phyloP scores from a whole-genome alignment of 768 basidiomycete genomes.

The Infundibulicybe gibba region DNA sequence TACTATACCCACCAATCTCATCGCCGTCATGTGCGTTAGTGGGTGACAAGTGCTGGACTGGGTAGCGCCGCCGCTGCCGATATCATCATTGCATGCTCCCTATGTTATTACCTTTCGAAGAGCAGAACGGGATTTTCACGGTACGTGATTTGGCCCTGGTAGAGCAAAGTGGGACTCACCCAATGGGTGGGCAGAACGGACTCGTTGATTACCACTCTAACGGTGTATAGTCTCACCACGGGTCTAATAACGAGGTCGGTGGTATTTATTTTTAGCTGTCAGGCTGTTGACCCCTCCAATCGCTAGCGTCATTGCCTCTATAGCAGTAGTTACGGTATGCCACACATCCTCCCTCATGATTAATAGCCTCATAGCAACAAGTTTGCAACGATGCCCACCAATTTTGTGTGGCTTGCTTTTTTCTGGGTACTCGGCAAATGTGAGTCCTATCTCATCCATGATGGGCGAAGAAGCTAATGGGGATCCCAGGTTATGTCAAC shows the following conservation, averaged over 20 bases:
- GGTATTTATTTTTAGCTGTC: background rate
- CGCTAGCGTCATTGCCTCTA: conserved; percentile 33
- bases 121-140: conserved; percentile 42
- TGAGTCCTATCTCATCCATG: conserved; percentile 17
- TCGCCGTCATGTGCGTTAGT: conserved; percentile 17
- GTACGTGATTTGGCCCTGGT: conserved; percentile 15
- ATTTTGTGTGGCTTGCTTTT: conserved; percentile 44
- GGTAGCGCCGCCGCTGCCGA: conserved; percentile 47
- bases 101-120: conserved; percentile 45
- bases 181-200: conserved; percentile 28
- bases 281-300: conserved; percentile 1
- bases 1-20: conserved; percentile 26
- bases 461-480: conserved; percentile 1
- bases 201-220: conserved; percentile 38
- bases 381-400: conserved; percentile 44
- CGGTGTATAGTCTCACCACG: conserved; percentile 40
- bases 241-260: conserved; percentile 38
- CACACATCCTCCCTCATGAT: too few species aligned
- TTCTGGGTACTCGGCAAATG: conserved; percentile 53
- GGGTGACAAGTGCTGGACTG: conserved; percentile 46
- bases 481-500: conserved; percentile 43
- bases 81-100: conserved; percentile 41
- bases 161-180: conserved; percentile 1
- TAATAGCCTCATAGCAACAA: conserved; percentile 5
- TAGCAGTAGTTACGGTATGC: conserved; percentile 36